Conservation (phyloP, 345 rosid genomes). For the Excoecaria agallocha region DNA sequence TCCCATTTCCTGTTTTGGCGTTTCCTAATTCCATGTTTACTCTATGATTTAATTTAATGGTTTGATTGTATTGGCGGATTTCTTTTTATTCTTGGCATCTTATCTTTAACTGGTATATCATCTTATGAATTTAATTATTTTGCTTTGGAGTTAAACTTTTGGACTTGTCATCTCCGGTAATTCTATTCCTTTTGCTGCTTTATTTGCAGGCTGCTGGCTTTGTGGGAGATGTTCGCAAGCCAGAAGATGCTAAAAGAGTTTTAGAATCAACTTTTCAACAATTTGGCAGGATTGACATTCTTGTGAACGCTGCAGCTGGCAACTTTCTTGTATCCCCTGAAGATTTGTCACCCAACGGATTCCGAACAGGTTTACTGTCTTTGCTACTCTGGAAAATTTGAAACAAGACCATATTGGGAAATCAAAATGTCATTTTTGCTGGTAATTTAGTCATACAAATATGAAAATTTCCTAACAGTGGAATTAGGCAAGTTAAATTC, state of each 20-base stretch:
- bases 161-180: not conserved
- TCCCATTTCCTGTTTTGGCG: not conserved
- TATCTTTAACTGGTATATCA: not conserved
- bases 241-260: slow-evolving; percentile 42
- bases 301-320: slow-evolving; percentile 60
- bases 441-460: not conserved
- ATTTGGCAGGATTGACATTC: slow-evolving; percentile 55
- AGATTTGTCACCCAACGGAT: slow-evolving; percentile 54
- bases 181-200: not conserved
- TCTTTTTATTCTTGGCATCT: not conserved
- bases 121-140: not conserved
- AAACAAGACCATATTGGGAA: not conserved
- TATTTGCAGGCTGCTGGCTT: slow-evolving; percentile 41
- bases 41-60: too few species aligned
- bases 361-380: slow-evolving; percentile 32
- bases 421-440: not conserved
- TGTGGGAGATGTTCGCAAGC: slow-evolving; percentile 51
- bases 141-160: not conserved
- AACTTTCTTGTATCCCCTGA: slow-evolving; percentile 54
- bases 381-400: too few species aligned
- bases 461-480: not conserved
- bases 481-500: not conserved
- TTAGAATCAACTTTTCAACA: slow-evolving; percentile 40
- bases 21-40: too few species aligned
- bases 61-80: not conserved